Conservation (phyloP, 1,284 basidiomycete genomes). For the Clitocybe nebularis region DNA sequence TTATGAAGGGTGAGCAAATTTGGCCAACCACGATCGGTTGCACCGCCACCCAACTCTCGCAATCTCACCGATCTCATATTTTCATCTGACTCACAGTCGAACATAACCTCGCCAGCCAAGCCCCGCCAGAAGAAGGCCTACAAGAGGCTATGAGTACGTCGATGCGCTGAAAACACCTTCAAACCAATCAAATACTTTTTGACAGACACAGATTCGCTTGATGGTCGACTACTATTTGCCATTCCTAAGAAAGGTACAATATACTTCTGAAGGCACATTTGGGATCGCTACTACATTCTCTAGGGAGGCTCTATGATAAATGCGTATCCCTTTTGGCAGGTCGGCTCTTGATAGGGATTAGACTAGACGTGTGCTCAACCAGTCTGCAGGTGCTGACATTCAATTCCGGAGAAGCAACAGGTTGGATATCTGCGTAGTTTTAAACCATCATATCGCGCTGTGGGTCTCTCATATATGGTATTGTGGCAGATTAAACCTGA, state of each 20-base stretch:
- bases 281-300: slow-evolving; percentile 26
- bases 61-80: slow-evolving; percentile 1
- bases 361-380: slow-evolving; percentile 7
- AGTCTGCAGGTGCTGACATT: slow-evolving; percentile 81
- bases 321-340: slow-evolving; percentile 84
- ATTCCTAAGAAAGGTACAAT: slow-evolving; percentile 93
- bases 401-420: slow-evolving; percentile 90
- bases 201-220: slow-evolving; percentile 46
- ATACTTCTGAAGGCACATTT: not conserved
- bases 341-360: slow-evolving; percentile 26
- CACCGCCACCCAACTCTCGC: slow-evolving; percentile 1
- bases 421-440: slow-evolving; percentile 88
- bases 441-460: slow-evolving; percentile 93
- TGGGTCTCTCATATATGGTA: slow-evolving; percentile 30
- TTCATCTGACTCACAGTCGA: not conserved
- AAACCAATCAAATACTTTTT: not conserved
- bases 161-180: not conserved
- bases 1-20: not conserved
- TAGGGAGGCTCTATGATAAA: slow-evolving; percentile 88
- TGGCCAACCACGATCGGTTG: not conserved
- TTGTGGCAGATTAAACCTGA: slow-evolving; percentile 5
- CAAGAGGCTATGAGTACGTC: slow-evolving; percentile 14
- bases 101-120: not conserved
- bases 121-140: not conserved
- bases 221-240: slow-evolving; percentile 82